phyloP scores from a whole-genome alignment of 495 filamentous ascomycete genomes.

The Podospora bellae-mahoneyi region DNA sequence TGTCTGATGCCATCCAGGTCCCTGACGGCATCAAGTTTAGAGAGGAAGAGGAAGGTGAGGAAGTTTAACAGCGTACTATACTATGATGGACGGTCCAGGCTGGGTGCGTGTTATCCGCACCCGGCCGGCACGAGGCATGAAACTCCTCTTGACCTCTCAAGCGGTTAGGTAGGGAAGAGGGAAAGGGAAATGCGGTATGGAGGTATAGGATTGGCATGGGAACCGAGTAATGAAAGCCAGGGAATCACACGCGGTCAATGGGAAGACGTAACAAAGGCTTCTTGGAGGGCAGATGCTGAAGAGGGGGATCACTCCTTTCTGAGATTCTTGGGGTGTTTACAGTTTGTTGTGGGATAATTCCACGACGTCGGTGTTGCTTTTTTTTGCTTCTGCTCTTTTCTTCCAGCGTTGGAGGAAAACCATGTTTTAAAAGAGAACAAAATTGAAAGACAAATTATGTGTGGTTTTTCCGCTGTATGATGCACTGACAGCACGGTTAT shows the following conservation, averaged over 20 bases:
- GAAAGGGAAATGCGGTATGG: background rate
- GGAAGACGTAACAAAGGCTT: background rate
- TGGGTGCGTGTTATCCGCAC: background rate
- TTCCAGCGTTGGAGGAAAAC: slow-evolving; percentile 2
- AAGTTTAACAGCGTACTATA: slow-evolving; percentile 31
- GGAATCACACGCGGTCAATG: background rate
- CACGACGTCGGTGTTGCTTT: slow-evolving; percentile 2
- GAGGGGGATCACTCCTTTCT: background rate
- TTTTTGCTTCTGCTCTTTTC: slow-evolving; percentile 4
- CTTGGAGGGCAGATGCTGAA: background rate
- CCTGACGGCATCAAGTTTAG: slow-evolving; percentile 65
- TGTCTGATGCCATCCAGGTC: slow-evolving; percentile 66
- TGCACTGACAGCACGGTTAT: background rate
- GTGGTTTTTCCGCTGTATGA: background rate
- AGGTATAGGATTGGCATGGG: background rate
- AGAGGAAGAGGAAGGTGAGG: slow-evolving; percentile 60
- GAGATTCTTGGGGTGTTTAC: background rate
- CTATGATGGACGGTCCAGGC: background rate
- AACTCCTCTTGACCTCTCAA: background rate
- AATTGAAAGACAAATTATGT: slow-evolving; percentile 30
- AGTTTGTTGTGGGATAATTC: slow-evolving; percentile 1
- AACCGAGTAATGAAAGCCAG: background rate
- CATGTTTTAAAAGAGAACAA: slow-evolving; percentile 12
- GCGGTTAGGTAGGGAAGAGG: background rate
- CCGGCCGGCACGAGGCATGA: background rate